Base-by-base conservation (phyloP, 352 stramenopile genomes). In the Globisporangium echinulatum region DNA sequence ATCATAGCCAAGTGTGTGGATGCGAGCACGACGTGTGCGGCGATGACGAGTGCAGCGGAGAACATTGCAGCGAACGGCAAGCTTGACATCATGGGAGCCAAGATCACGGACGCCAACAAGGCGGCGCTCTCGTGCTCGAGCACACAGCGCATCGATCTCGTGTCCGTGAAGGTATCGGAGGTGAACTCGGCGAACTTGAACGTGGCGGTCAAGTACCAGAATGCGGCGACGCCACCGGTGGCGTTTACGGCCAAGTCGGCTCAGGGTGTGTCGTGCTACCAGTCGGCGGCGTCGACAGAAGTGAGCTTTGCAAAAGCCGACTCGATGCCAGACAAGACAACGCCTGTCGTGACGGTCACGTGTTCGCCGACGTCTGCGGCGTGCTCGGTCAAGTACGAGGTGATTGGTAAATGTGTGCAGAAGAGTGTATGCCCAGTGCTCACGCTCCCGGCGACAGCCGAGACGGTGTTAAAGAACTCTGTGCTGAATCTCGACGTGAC, bases 181-280 rank as follows among this genome's bases (percentile, higher is more conserved):
- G 25, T 43, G 9, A 36, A 43, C 19, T 19, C 17, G 3, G 53
- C 17, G 4, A 7, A 15, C 19, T 8, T 58, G 4, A 39, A 43
- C 13, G 13, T 58, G 11, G 13, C 33, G 11, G 44, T 42, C 9
- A 25, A 48, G 39, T 58, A 49, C 53, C 14, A 33, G 48, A 52
- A 38, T 7, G n/a, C 17, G 7, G 48, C 17, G 7, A n/a, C 48
- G 19, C 10, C 48, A 19, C 7, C 17, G 13, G 11, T 43, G 14
- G 7, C 19, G n/a, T n/a, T n/a, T n/a, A n/a, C n/a, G n/a, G n/a
- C n/a, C n/a, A n/a, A n/a, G n/a, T n/a, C n/a, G n/a, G n/a, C n/a
- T n/a, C n/a, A n/a, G n/a, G n/a, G n/a, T n/a, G n/a, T 49, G 25
- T 36, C 25, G 7, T 51, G 53, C 13, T 58, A 58, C 43, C 5